Base-by-base conservation (phyloP, 345 rosid genomes). In the Garcia nutans region DNA sequence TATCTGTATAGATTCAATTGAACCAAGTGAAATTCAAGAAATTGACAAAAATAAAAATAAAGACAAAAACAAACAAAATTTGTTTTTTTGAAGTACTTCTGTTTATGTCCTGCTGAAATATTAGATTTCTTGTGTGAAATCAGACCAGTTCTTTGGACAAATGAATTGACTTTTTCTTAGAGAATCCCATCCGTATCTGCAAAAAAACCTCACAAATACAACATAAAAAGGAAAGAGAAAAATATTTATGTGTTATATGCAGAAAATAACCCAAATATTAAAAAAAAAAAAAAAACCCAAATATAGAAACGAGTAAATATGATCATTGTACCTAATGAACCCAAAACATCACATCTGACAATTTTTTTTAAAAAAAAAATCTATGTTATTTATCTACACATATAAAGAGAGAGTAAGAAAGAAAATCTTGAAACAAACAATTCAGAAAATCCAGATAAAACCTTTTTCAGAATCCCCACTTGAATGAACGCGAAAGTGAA, bases 141-240 rank as follows among this genome's bases (percentile, higher is more conserved):
- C 50, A 31, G 19, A 55, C 44, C 71, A 8, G 65, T 22, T 7
- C 71, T 15, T 65, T 37, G 7, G 63, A 67, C 58, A 68, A 68
- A 54, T 72, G 72, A 71, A 15, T 56, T 71, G 80, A 77, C 72
- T 1, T 12, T 10, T 60, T 58, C 65, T 63, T 41, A 17, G 31
- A 22, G 47, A 16, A 74, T 55, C 41, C 3, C 71, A 16, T 17
- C 31, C 15, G n/a, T 26, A 15, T 44, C 47, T 5, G 62, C 57
- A 71, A 56, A 64, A 65, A 22, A 28, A 28, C 31, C 15, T 71
- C 11, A 5, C 42, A 65, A 52, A 37, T 37, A 37, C 41, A 3
- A 76, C 7, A 28, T n/a, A 37, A 8, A 60, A 60, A 49, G 33
- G 8, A 10, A 42, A 24, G 52, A 54, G 15, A 22, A 17, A 24